Base-by-base conservation (phyloP, 768 basidiomycete species). In the Strobilomyces confusus region DNA sequence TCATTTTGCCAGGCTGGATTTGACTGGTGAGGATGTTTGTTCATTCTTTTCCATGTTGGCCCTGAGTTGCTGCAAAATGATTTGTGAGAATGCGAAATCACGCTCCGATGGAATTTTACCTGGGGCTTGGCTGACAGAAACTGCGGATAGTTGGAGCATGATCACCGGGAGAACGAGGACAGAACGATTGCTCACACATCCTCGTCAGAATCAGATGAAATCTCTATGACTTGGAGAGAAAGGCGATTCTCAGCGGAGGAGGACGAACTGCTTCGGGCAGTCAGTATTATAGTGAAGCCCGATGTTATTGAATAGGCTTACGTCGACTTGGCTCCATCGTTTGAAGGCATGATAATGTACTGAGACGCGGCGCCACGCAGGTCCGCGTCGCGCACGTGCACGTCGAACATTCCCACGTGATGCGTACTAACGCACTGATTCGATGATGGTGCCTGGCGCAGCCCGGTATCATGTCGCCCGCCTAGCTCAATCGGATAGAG, bases 401-500 rank as follows among this genome's bases (percentile, higher is more conserved):
- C 33, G 6, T 58, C 29, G 34, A 64, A 59, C 55, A 51, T 6
- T 0, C 5, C 56, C 63, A 65, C 51, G 52, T 65, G 63, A 53
- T 1, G 1, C 1, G 0, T 13, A 1, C 11, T 30, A 26, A 8
- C 26, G 26, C n/a, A 26, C 29, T 29, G 29, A 29, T 29, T 6
- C 29, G 9, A 29, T 29, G 29, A 29, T 29, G 6, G 5, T 6
- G 29, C 6, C n/a, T n/a, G n/a, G n/a, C n/a, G n/a, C n/a, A n/a
- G n/a, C n/a, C n/a, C n/a, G n/a, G n/a, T n/a, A 13, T 8, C 17
- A 1, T 5, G 76, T 51, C 55, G 78, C 78, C 80, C 76, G 78
- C 78, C 78, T 80, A 81, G 80, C 78, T 81, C 80, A 80, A 80
- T 80, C 78, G 78, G 78, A 80, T 81, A 80, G 79, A 80, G 78